These are phyloP conservation scores for Striga hermonthica DNA, from an alignment of 305 asterid species.

Conservation along the genomic window DNA sequence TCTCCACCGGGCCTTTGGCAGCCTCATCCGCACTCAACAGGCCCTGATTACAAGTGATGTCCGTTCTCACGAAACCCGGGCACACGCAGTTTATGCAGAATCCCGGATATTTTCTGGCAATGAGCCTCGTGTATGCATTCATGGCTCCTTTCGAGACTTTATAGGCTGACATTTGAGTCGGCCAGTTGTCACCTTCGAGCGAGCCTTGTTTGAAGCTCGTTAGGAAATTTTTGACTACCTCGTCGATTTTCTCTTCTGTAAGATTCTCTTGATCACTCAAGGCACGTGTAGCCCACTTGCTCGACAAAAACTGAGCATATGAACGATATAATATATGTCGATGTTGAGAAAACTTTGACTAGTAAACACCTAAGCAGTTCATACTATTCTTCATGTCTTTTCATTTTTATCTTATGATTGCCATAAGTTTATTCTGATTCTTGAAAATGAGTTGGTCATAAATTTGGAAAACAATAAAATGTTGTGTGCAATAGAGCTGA, in stretches of 20 bases:
- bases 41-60: constrained; percentile 27
- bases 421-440: too few species aligned
- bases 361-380: too few species aligned
- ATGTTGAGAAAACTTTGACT: too few species aligned
- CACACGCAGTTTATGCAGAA: constrained; percentile 37
- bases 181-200: constrained; percentile 37
- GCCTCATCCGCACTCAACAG: constrained; percentile 31
- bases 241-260: constrained; percentile 35
- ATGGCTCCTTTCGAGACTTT: constrained; percentile 41
- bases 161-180: constrained; percentile 34
- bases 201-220: constrained; percentile 34
- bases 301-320: constrained; percentile 30
- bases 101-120: constrained; percentile 30
- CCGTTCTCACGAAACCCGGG: constrained; percentile 35
- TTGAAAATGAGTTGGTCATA: too few species aligned
- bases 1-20: constrained; percentile 31
- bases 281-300: constrained; percentile 38
- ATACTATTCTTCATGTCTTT: too few species aligned
- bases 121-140: constrained; percentile 38
- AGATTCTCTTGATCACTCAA: constrained; percentile 30
- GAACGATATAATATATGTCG: not conserved
- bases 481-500: too few species aligned
- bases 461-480: too few species aligned
- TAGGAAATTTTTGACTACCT: constrained; percentile 36
- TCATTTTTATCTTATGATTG: not conserved